These are phyloP conservation scores for Fonsecaea monophora DNA, from an alignment of 2,329 filamentous ascomycete species.

Conservation along the genomic window DNA sequence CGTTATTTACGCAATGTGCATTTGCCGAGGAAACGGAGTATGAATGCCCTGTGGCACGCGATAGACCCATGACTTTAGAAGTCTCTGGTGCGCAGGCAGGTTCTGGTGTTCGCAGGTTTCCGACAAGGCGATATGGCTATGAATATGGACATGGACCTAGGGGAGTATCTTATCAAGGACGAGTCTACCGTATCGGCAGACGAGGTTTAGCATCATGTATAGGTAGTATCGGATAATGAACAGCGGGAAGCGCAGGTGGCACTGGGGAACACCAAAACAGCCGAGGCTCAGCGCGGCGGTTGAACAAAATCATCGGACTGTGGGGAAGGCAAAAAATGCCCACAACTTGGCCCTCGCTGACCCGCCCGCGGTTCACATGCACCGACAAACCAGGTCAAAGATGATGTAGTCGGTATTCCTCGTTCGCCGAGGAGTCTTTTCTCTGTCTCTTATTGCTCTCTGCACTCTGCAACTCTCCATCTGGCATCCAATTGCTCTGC, in stretches of 20 bases:
- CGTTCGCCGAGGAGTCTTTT: constrained; percentile 22
- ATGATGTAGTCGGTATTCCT: constrained; percentile 21
- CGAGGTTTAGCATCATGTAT: not conserved
- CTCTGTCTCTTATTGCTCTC: constrained; percentile 7
- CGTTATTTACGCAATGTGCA: not conserved
- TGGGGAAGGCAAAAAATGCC: constrained; percentile 14
- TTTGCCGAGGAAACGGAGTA: not conserved
- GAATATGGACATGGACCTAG: not conserved
- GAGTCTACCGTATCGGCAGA: not conserved
- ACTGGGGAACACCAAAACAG: not conserved
- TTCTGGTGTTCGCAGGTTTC: not conserved
- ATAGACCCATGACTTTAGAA: not conserved
- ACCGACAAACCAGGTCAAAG: constrained; percentile 4
- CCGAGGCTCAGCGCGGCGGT: constrained; percentile 12
- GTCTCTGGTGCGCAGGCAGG: not conserved
- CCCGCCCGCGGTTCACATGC: constrained; percentile 20
- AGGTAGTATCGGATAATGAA: not conserved
- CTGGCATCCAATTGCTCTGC: constrained; percentile 8
- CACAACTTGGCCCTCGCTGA: constrained; percentile 1
- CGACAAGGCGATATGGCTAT: not conserved
- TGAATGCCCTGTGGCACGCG: not conserved
- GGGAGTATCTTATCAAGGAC: not conserved
- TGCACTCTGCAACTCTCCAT: constrained; percentile 4
- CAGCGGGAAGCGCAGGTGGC: not conserved
- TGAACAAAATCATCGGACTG: constrained; percentile 2